Evolutionary conservation across 768 basidiomycete species (phyloP).

Genomic region (Serendipita indica): DNA sequence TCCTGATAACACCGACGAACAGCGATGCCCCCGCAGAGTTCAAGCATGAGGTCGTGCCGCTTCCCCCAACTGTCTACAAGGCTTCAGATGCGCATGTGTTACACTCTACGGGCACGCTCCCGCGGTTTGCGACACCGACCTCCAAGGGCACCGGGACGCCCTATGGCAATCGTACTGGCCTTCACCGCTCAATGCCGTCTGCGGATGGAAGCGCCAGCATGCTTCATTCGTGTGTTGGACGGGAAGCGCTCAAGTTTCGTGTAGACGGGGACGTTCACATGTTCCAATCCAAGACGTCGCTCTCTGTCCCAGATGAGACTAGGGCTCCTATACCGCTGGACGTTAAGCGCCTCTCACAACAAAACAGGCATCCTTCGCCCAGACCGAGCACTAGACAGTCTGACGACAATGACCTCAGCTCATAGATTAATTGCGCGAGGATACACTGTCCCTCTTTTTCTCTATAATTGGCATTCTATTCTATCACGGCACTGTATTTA

Average conservation of each 20-base stretch:
- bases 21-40: background rate
- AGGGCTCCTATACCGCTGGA: background rate
- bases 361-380: background rate
- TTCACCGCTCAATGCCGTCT: background rate
- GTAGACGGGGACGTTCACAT: background rate
- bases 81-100: background rate
- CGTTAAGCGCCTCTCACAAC: background rate
- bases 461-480: background rate
- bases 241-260: background rate
- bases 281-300: constrained; percentile 8
- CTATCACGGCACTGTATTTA: background rate
- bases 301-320: background rate
- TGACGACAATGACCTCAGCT: background rate
- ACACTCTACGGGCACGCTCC: background rate
- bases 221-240: background rate
- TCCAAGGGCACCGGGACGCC: background rate
- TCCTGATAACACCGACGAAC: background rate
- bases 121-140: background rate
- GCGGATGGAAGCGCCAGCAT: background rate
- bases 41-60: background rate
- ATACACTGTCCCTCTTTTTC: no score
- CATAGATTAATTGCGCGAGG: background rate
- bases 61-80: background rate
- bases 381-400: background rate
- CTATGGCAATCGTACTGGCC: background rate